Evolutionary conservation across 192 early-diverging fungal genomes (phyloP), one percentile per base, ranked within the genome.

Genomic region (Phycomyces nitens): DNA sequence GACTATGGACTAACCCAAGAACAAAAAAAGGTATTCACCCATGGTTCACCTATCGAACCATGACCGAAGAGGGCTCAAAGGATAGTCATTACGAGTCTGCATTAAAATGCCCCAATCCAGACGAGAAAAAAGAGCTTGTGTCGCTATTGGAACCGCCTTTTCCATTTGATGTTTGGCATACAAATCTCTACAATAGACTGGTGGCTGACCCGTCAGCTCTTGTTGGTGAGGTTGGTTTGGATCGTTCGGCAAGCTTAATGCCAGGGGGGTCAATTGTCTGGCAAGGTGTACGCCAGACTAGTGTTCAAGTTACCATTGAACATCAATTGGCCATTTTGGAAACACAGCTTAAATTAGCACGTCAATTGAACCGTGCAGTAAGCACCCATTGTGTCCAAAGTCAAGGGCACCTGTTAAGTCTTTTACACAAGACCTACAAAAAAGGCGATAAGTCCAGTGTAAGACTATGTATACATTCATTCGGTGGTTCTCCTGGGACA

Each of bases 201-300:
- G 11, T 63, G 16, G 16, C 56, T 20, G 16, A 70, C 21, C 73
- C 73, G 0, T 3, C 41, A 11, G 73, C 73, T 2, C 26, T 75
- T 23, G 55, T 75, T 7, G 73, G 73, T 3, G 73, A 75, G 39
- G 56, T 75, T 26, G 73, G 73, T 2, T 51, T 75, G 15, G 73
- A 75, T 54, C 49, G 60, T 14, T 42, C 73, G 3, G 73, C 73
- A 5, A 50, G 68, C 5, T n/a, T 75, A 20, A 34, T 75, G 10
- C 73, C 73, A 3, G 60, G 53, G 20, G n/a, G n/a, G n/a, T n/a
- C n/a, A n/a, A n/a, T n/a, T n/a, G n/a, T n/a, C n/a, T n/a, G n/a
- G n/a, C n/a, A n/a, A n/a, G n/a, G n/a, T n/a, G n/a, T n/a, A n/a
- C n/a, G n/a, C n/a, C n/a, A n/a, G n/a, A n/a, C n/a, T n/a, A n/a